Evolutionary conservation across 2,329 filamentous ascomycete genomes (phyloP).

Genomic region (Colletotrichum phormii): DNA sequence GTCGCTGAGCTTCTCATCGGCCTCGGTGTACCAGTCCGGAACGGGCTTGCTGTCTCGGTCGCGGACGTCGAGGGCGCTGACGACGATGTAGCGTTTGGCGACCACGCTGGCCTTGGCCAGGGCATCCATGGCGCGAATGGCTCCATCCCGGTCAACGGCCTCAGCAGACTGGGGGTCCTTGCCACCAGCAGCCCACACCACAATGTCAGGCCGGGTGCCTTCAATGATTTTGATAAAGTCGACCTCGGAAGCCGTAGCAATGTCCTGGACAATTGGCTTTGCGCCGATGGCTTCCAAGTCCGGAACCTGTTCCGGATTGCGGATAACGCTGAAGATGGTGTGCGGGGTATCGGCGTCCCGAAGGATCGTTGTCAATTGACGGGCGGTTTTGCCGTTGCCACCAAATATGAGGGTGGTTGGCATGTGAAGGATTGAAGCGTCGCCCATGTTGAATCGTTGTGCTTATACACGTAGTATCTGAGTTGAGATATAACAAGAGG

Average conservation of each 20-base stretch:
- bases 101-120: constrained; percentile 49
- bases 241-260: constrained; percentile 51
- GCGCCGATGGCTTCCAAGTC: constrained; percentile 53
- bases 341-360: constrained; percentile 30
- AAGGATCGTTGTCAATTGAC: constrained; percentile 40
- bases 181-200: constrained; percentile 48
- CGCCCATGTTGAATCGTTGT: constrained; percentile 27
- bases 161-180: constrained; percentile 52
- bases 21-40: constrained; percentile 57
- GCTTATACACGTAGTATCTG: neutral
- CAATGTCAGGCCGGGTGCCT: constrained; percentile 44
- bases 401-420: constrained; percentile 42
- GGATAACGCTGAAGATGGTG: constrained; percentile 44
- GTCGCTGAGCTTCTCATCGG: constrained; percentile 48
- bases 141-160: constrained; percentile 57
- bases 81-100: constrained; percentile 56
- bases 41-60: constrained; percentile 49
- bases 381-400: constrained; percentile 42
- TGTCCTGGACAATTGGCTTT: constrained; percentile 54
- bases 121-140: constrained; percentile 58
- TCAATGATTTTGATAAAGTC: constrained; percentile 51
- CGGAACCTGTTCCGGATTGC: constrained; percentile 45
- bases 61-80: constrained; percentile 57
- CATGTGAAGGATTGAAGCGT: constrained; percentile 38
- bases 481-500: neutral